Conservation (phyloP, 306 rosid genomes). For the Echinosophora koreensis region DNA sequence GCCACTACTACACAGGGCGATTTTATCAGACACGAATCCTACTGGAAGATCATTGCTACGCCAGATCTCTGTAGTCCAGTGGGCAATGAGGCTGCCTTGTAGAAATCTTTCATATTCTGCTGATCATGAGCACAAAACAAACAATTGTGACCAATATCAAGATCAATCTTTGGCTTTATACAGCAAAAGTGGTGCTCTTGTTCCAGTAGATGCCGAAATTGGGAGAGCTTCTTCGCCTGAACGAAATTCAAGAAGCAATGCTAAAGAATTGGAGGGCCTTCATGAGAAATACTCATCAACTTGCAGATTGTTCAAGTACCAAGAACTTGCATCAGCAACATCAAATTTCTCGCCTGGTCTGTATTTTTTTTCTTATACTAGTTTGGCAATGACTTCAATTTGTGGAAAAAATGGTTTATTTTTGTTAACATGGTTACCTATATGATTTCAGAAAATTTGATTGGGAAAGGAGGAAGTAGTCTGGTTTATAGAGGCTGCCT, state of each 20-base stretch:
- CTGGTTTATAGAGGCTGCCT: conserved; percentile 90
- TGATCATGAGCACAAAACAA: conserved; percentile 46
- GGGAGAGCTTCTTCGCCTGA: conserved; percentile 56
- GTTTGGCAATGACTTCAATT: conserved; percentile 27
- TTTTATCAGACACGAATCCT: conserved; percentile 45
- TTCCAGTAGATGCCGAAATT: conserved; percentile 64
- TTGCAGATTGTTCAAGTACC: conserved; percentile 81
- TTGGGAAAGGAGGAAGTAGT: conserved; percentile 96
- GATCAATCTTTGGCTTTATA: conserved; percentile 56
- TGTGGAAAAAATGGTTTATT: not conserved
- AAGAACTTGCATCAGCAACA: conserved; percentile 79
- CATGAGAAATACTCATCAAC: conserved; percentile 83
- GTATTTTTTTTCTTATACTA: conserved; percentile 36
- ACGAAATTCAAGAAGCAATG: conserved; percentile 44
- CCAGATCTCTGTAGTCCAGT: conserved; percentile 87
- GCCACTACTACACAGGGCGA: conserved; percentile 78
- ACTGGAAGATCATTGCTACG: conserved; percentile 43
- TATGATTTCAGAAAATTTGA: conserved; percentile 74
- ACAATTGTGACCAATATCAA: conserved; percentile 44
- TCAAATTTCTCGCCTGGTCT: conserved; percentile 82
- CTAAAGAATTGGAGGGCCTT: conserved; percentile 80
- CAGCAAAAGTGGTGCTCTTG: conserved; percentile 79
- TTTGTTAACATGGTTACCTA: conserved; percentile 2
- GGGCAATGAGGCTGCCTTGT: conserved; percentile 92
- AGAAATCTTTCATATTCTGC: conserved; percentile 55